Evolutionary conservation across 257 asterid genomes (phyloP), one percentile per base, ranked within the genome.

Genomic region (Fraxinus quadrangulata): DNA sequence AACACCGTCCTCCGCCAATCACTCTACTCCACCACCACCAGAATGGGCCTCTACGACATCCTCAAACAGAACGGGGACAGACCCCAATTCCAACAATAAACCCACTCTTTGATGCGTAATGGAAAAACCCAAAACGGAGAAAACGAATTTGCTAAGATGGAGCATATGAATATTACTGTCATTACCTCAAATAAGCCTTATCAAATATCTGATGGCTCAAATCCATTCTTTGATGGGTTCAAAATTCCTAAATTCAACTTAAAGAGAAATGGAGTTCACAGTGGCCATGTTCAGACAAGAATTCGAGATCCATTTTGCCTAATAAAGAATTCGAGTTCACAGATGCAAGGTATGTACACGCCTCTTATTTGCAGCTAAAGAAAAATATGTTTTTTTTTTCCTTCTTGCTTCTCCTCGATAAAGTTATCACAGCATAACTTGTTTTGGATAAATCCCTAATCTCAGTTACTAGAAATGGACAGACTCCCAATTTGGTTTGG

Each of bases 81-180:
- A 26, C 28, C 28, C 28, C 28, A 26, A 26, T 26, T 26, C 28
- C 28, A 26, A 26, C 28, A 26, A 26, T 26, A 26, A 26, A 26
- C 28, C 28, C 28, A 26, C 1, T 26, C 28, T 26, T 26, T 26
- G 28, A 90, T 94, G 97, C 87, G 82, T 10, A 87, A 83, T 37
- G 74, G 73, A 6, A 71, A 86, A 33, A 83, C 86, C 81, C 54
- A 3, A 24, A 69, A 78, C 10, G 97, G 97, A 24, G 88, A 89
- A 77, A 94, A 94, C 75, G 97, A 89, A 67, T 94, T 90, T 83
- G 97, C 98, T 4, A 92, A 89, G 31, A 92, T 92, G 97, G 87
- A 92, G 84, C 83, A 81, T 72, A 94, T 92, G 82, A 94, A 94
- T 79, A 89, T 94, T 51, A 94, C 96, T 0, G 93, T 94, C 47